Evolutionary conservation across 371 early-diverging fungal species (phyloP), one percentile per base, ranked within the genome.

Genomic region (Dichotomocladium elegans): DNA sequence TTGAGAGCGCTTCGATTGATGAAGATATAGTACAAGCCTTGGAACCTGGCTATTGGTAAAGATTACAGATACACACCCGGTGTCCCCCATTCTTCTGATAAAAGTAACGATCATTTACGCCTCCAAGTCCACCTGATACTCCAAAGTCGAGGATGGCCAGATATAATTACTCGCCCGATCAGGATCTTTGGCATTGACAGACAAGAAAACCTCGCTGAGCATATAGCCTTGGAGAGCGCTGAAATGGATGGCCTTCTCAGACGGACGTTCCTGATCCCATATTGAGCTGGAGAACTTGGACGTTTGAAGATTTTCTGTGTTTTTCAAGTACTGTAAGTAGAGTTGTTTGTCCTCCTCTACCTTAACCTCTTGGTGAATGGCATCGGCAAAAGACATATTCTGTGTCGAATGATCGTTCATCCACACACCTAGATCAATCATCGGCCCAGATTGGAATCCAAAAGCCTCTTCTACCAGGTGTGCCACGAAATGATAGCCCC

Each of bases 141-240:
- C n/a, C n/a, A n/a, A 2, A 17, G 6, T 34, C 17, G 6, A 17
- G 6, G 35, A 34, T 6, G 37, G 7, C 17, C n/a, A 37, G 21
- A 5, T 37, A 37, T 37, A 17, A 37, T 21, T 17, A 37, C 21
- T 37, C 37, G 3, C n/a, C 17, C 1, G 37, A 37, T 6, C 21
- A 37, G 7, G n/a, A 17, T 14, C 7, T 37, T 10, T 37, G n/a
- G 15, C 37, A 17, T 11, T 14, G 37, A n/a, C 37, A 37, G 21
- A 37, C 37, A 37, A 17, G 37, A 37, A 17, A 37, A 37, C 21
- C 37, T 37, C 21, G 14, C 25, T 30, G 14, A 48, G 41, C 17
- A 53, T 45, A 21, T 57, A 40, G 12, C 70, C 70, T 47, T 70
- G 66, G n/a, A 65, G 29, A 7, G 63, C 61, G 47, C 64, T 53